A percentile compares a stretch with the other conserved stretches of the same genome.
Evolutionary conservation across 768 basidiomycete species (phyloP).

Genomic region (Podaxis sp.): DNA sequence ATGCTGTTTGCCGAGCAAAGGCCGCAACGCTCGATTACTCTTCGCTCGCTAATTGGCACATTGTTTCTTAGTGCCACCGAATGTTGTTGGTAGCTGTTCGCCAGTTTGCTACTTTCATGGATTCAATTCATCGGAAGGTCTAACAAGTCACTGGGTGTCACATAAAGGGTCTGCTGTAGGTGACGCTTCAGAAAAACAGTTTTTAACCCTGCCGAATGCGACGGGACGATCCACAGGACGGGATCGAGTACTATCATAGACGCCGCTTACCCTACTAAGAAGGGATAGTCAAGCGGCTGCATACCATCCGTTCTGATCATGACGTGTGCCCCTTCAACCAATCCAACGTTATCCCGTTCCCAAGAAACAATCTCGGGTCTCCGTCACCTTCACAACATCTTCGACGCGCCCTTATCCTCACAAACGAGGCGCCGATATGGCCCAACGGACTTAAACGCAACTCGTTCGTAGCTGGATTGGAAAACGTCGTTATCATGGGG

Average conservation of each 20-base stretch:
- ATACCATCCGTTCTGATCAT: constrained; percentile 29
- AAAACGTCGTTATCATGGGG: constrained; percentile 25
- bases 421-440: constrained; percentile 46
- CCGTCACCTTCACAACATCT: constrained; percentile 2
- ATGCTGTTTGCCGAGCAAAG: no score
- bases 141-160: constrained; percentile 37
- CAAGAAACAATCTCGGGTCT: background rate
- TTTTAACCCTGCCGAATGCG: background rate
- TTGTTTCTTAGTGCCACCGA: no score
- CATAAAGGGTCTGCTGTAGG: background rate
- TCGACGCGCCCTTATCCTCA: constrained; percentile 39
- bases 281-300: constrained; percentile 36
- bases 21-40: no score
- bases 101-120: constrained; percentile 35
- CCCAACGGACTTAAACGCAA: constrained; percentile 31
- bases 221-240: constrained; percentile 12
- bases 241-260: constrained; percentile 29
- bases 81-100: no score
- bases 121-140: constrained; percentile 38
- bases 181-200: background rate
- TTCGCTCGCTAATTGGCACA: no score
- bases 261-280: constrained; percentile 40
- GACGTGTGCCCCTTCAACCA: no score
- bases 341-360: background rate
- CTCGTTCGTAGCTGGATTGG: constrained; percentile 41